These are phyloP conservation scores for Cercis canadensis DNA, from an alignment of 306 rosid genomes.

Conservation along the genomic window DNA sequence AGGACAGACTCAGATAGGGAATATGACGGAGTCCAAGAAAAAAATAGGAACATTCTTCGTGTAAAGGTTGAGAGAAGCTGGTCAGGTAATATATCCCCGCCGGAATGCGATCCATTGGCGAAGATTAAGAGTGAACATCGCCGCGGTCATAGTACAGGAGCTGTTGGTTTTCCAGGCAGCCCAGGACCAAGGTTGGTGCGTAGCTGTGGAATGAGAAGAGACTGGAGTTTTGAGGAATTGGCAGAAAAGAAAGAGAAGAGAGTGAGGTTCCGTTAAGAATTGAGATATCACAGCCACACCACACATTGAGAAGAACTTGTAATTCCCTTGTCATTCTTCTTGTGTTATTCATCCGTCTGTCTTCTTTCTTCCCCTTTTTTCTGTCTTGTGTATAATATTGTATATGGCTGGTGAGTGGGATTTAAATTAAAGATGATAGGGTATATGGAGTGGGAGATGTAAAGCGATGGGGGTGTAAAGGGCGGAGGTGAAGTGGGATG, in stretches of 20 bases:
- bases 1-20: conserved; percentile 59
- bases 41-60: conserved; percentile 22
- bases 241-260: conserved; percentile 36
- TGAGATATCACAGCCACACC: neutral
- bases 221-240: conserved; percentile 86
- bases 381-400: no score
- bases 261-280: conserved; percentile 28
- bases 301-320: neutral
- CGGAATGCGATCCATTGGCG: conserved; percentile 13
- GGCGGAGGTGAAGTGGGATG: neutral
- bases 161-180: conserved; percentile 31
- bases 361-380: no score
- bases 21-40: neutral
- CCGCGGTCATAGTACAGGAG: conserved; percentile 39
- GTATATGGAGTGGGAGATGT: conserved; percentile 6
- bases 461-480: no score
- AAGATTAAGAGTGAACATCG: conserved; percentile 40
- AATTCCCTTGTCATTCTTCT: neutral
- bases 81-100: conserved; percentile 56
- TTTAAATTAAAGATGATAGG: neutral
- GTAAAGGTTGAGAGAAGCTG: conserved; percentile 51
- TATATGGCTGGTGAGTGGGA: neutral
- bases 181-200: conserved; percentile 59
- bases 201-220: conserved; percentile 87
- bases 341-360: no score